Base-by-base conservation (phyloP, 2,329 filamentous ascomycete species). In the Macrophomina phaseolina region DNA sequence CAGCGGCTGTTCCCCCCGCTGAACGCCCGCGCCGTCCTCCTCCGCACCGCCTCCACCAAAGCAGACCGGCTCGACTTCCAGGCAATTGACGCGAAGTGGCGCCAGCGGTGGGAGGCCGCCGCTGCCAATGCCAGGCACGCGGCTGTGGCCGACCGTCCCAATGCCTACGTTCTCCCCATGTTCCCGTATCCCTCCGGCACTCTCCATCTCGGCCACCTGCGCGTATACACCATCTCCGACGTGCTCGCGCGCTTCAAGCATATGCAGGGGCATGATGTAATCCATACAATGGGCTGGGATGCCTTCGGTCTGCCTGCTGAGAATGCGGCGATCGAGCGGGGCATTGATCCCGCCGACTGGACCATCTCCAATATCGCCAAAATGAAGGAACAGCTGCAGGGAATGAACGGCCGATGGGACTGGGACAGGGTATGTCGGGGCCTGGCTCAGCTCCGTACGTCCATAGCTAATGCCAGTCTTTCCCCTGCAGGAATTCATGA, bases 201-300 rank as follows among this genome's bases (percentile, higher is more conserved):
- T 36, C 85, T 97, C 34, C 93, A 97, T 77, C 88, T 97, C 68
- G 93, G 93, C 14, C 93, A 97, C 77, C 82, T 97, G 46, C 89
- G 93, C 55, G 92, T 96, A 60, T 97, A 97, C 81, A 92, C 93
- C 45, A 95, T 97, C 70, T 92, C 93, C 68, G 93, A 97, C 81
- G 91, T 94, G 9, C 81, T 97, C 63, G 89, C 92, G 14, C 87
- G 93, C 64, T 96, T 90, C 75, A 87, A 89, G 72, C 86, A 85
- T 32, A 88, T 97, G 80, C 88, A 89, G 71, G 93, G 93, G 16
- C 84, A 88, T 71, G 81, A 91, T 65, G 92, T 96, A 38, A 79
- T 96, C 64, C 87, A 97, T 70, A 92, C 93, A n/a, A 97, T 97
- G 86, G 93, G 93, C 11, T 97, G 93, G 93, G 93, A 97, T 82